phyloP scores from a whole-genome alignment of 2,329 filamentous ascomycete species.

The Rhytidhysteron rufulum region DNA sequence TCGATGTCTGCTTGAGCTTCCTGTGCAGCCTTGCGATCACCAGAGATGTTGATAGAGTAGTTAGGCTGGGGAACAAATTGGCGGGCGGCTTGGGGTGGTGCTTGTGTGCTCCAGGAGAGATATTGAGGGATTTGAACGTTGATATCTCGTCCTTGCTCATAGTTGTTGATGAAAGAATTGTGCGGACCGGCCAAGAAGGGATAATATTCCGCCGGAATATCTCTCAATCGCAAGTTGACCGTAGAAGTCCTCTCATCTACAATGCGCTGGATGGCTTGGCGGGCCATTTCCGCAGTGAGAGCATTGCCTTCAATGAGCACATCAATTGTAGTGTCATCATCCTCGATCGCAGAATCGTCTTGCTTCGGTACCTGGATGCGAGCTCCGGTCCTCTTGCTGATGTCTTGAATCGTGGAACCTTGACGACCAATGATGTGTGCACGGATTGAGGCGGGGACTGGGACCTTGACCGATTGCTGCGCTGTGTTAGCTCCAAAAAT shows the following conservation, averaged over 20 bases:
- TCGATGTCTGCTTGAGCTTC: slow-evolving; percentile 78
- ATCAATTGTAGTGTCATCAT: slow-evolving; percentile 73
- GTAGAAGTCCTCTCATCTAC: slow-evolving; percentile 81
- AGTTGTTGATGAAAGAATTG: slow-evolving; percentile 61
- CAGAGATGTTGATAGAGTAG: slow-evolving; percentile 78
- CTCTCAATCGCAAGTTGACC: slow-evolving; percentile 74
- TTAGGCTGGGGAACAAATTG: slow-evolving; percentile 68
- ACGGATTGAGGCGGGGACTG: slow-evolving; percentile 78
- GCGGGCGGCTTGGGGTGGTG: slow-evolving; percentile 65
- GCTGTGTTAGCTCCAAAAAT: slow-evolving; percentile 10
- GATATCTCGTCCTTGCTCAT: slow-evolving; percentile 71
- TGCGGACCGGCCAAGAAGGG: slow-evolving; percentile 86
- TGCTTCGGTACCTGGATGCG: slow-evolving; percentile 83
- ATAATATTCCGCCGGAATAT: slow-evolving; percentile 87
- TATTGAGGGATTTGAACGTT: slow-evolving; percentile 81
- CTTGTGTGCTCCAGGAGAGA: slow-evolving; percentile 66
- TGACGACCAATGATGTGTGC: slow-evolving; percentile 91
- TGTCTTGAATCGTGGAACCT: slow-evolving; percentile 82
- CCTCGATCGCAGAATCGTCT: slow-evolving; percentile 72
- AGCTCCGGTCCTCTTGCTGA: slow-evolving; percentile 86
- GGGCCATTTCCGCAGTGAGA: slow-evolving; percentile 78
- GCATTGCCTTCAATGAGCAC: slow-evolving; percentile 89
- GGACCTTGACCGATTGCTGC: slow-evolving; percentile 66
- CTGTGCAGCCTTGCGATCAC: slow-evolving; percentile 79
- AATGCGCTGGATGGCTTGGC: slow-evolving; percentile 79